phyloP scores from a whole-genome alignment of 2,329 filamentous ascomycete genomes.

The Podosphaera fusca region DNA sequence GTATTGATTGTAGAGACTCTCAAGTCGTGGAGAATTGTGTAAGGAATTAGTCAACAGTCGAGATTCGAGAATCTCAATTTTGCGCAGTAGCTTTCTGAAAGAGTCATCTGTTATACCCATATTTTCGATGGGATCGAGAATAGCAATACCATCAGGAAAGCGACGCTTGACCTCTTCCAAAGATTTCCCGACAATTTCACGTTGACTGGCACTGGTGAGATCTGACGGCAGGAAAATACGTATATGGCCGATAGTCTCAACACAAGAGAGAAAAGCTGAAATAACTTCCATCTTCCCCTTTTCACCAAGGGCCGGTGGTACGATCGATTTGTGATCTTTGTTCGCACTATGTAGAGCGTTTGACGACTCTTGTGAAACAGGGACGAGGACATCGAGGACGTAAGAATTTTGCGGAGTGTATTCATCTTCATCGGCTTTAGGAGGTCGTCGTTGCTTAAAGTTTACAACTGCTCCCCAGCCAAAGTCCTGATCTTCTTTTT shows the following conservation, averaged over 20 bases:
- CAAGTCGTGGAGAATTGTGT: conserved; percentile 68
- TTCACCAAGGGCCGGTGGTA: conserved; percentile 36
- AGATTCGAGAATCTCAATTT: conserved; percentile 92
- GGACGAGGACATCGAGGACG: conserved; percentile 61
- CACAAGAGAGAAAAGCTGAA: conserved; percentile 63
- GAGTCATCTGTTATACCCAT: conserved; percentile 84
- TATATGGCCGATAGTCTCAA: conserved; percentile 66
- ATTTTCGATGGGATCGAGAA: conserved; percentile 82
- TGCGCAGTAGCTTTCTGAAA: conserved; percentile 80
- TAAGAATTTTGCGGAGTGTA: conserved; percentile 53
- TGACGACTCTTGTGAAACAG: conserved; percentile 28
- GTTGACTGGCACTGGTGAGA: conserved; percentile 40
- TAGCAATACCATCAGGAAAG: conserved; percentile 77
- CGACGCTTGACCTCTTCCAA: conserved; percentile 62
- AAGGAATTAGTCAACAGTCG: conserved; percentile 71
- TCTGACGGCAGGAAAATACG: conserved; percentile 67
- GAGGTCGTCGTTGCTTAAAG: conserved; percentile 38
- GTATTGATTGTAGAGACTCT: conserved; percentile 72
- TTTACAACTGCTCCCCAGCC: conserved; percentile 85
- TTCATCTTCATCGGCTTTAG: conserved; percentile 41
- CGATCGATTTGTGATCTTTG: conserved; percentile 39
- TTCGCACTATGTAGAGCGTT: conserved; percentile 33
- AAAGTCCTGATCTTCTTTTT: conserved; percentile 59
- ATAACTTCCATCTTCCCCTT: conserved; percentile 58
- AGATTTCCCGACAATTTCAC: conserved; percentile 41